Base-by-base conservation (phyloP, 2,329 filamentous ascomycete genomes). In the Penicillium sp. region DNA sequence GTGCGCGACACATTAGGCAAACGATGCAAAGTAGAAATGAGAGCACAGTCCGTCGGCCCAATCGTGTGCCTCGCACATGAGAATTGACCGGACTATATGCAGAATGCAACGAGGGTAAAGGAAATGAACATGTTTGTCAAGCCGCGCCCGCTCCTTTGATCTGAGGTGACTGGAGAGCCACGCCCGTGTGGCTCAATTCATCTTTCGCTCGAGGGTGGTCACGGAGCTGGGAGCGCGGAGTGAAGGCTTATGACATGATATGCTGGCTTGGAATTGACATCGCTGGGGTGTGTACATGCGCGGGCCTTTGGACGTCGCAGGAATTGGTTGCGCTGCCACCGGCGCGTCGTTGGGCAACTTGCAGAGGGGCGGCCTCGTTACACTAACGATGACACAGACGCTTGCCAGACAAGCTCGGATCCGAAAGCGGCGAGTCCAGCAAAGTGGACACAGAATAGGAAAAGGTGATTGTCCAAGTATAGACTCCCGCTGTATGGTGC, bases 261-360 rank as follows among this genome's bases (percentile, higher is more conserved):
- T 18, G 18, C 18, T 18, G 18, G 18, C 18, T 18, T 18, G 18
- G 18, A 18, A 18, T 18, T 18, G 18, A 32, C 57, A 60, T 52
- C 58, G 59, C 62, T 61, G 67, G 67, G 66, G 68, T 68, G 66
- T 68, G 66, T 63, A 65, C 58, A 68, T 55, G 60, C 56, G 51
- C 48, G 50, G 41, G 24, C 13, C 34, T 61, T 57, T 59, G 60
- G 18, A 61, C 57, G n/a, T 32, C 29, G 29, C 29, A 55, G 57
- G 60, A 57, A 58, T 65, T 64, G 66, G 65, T 59, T 61, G 59
- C 59, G 56, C 61, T 61, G 64, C 59, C 62, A 62, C 60, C 60
- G 53, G 56, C 57, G 59, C 55, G 57, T 55, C 57, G 58, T 57
- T 24, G 52, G 57, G 64, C 58, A 61, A 61, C 53, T 62, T 52